These are phyloP conservation scores for Saccharomycopsis sp. DNA, from an alignment of 805 yeast species.

Conservation along the genomic window DNA sequence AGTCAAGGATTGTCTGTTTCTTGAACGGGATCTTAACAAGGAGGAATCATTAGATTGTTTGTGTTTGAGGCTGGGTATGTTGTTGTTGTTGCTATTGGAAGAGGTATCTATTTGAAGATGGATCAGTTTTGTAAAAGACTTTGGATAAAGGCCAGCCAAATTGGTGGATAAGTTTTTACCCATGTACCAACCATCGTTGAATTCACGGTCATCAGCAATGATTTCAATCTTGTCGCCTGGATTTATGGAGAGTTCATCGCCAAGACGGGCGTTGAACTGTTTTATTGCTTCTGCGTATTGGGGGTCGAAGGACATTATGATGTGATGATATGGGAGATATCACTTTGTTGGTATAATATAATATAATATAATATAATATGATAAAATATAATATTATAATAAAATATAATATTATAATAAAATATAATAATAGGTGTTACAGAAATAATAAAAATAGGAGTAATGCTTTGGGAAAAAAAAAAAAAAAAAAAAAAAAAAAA, in stretches of 20 bases:
- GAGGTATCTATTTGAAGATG: too few relatives aligned
- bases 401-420: too few relatives aligned
- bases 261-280: conserved; percentile 78
- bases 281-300: conserved; percentile 48
- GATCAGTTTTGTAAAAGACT: conserved; percentile 64
- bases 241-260: conserved; percentile 75
- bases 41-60: conserved; percentile 25
- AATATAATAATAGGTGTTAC: too few relatives aligned
- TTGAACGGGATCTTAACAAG: conserved; percentile 49
- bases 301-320: too few relatives aligned
- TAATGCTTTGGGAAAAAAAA: too few relatives aligned
- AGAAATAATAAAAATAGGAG: too few relatives aligned
- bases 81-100: conserved; percentile 3
- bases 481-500: too few relatives aligned
- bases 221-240: conserved; percentile 85
- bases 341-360: too few relatives aligned
- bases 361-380: too few relatives aligned
- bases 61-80: conserved; percentile 1
- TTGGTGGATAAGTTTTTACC: conserved; percentile 68
- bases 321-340: too few relatives aligned
- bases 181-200: conserved; percentile 95
- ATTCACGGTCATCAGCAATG: conserved; percentile 86
- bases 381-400: too few relatives aligned
- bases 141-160: conserved; percentile 84
- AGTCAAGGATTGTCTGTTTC: conserved; percentile 33